A percentile compares a stretch with the other conserved stretches of the same genome.
These are phyloP conservation scores for Coprinellus micaceus DNA, from an alignment of 768 basidiomycete genomes.

Conservation along the genomic window DNA sequence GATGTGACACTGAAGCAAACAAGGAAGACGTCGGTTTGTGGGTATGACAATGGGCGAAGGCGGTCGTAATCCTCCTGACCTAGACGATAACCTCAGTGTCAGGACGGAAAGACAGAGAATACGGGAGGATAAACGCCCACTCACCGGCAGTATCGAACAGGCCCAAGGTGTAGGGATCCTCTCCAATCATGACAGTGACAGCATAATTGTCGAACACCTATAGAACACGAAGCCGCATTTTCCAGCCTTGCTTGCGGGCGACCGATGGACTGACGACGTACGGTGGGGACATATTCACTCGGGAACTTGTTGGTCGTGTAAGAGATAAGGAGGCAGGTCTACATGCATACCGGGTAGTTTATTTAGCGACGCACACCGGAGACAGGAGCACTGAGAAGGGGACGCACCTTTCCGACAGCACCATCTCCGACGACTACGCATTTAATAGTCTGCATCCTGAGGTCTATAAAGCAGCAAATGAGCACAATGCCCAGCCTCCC, in stretches of 20 bases:
- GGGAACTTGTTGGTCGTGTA: slow-evolving; percentile 99
- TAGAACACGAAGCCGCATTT: slow-evolving; percentile 14
- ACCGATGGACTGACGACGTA: slow-evolving; percentile 41
- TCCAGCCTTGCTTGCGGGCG: slow-evolving; percentile 21
- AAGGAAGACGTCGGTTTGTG: slow-evolving; percentile 98
- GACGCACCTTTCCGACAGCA: slow-evolving; percentile 92
- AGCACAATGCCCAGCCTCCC: slow-evolving; percentile 13
- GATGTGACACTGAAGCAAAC: slow-evolving; percentile 99
- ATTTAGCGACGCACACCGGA: slow-evolving; percentile 3
- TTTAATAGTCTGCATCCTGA: slow-evolving; percentile 92
- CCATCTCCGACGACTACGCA: slow-evolving; percentile 97
- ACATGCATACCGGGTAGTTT: background rate
- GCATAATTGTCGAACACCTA: slow-evolving; percentile 97
- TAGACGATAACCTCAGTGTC: slow-evolving; percentile 25
- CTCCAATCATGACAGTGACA: slow-evolving; percentile 99
- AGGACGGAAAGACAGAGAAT: slow-evolving; percentile 9
- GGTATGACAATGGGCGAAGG: slow-evolving; percentile 97
- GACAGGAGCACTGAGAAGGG: slow-evolving; percentile 3
- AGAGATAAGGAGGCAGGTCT: slow-evolving; percentile 96
- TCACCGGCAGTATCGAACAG: slow-evolving; percentile 97
- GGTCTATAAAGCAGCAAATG: slow-evolving; percentile 14
- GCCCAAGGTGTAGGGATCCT: slow-evolving; percentile 97
- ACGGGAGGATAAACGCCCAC: slow-evolving; percentile 24
- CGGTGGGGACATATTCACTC: slow-evolving; percentile 98
- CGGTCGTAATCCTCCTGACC: slow-evolving; percentile 99